A percentile compares a stretch with the other conserved stretches of the same genome.
Conservation (phyloP, 495 filamentous ascomycete genomes). For the Neurospora sublineolata region DNA sequence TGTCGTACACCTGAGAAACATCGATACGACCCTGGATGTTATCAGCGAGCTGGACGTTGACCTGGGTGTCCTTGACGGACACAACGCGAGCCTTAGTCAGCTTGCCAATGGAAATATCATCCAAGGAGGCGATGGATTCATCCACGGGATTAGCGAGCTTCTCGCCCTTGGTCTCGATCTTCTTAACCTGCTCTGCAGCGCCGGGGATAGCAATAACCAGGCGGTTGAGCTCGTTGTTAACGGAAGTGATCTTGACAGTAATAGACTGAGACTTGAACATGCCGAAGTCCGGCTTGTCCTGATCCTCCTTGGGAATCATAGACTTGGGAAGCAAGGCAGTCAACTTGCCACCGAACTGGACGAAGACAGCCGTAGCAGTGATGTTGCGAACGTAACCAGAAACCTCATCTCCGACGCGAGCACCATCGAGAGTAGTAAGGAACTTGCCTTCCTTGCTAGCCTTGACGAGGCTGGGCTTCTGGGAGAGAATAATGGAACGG, state of each 20-base stretch:
- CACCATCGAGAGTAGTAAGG: conserved; percentile 53
- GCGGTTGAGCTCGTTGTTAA: conserved; percentile 43
- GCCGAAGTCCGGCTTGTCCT: conserved; percentile 61
- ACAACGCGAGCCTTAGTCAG: conserved; percentile 66
- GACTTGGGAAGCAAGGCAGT: conserved; percentile 68
- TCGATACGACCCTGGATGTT: conserved; percentile 86
- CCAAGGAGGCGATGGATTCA: conserved; percentile 46
- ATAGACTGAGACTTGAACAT: conserved; percentile 61
- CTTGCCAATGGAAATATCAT: conserved; percentile 63
- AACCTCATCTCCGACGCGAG: conserved; percentile 54
- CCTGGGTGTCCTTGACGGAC: conserved; percentile 75
- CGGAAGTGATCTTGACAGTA: conserved; percentile 51
- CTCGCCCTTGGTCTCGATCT: conserved; percentile 9
- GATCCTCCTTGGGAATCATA: conserved; percentile 55
- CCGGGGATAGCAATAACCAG: conserved; percentile 29
- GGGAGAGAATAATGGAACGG: conserved; percentile 59
- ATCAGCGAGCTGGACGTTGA: conserved; percentile 83
- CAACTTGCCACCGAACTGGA: conserved; percentile 69
- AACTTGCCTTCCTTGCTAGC: conserved; percentile 55
- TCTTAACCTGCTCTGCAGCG: conserved; percentile 15
- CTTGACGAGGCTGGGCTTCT: conserved; percentile 71
- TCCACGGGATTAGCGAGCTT: conserved; percentile 54
- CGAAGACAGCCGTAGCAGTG: conserved; percentile 63
- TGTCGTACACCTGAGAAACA: conserved; percentile 77
- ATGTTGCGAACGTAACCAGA: conserved; percentile 80